phyloP scores from a whole-genome alignment of 2,329 filamentous ascomycete genomes.

The Ophiocordyceps sinensis region DNA sequence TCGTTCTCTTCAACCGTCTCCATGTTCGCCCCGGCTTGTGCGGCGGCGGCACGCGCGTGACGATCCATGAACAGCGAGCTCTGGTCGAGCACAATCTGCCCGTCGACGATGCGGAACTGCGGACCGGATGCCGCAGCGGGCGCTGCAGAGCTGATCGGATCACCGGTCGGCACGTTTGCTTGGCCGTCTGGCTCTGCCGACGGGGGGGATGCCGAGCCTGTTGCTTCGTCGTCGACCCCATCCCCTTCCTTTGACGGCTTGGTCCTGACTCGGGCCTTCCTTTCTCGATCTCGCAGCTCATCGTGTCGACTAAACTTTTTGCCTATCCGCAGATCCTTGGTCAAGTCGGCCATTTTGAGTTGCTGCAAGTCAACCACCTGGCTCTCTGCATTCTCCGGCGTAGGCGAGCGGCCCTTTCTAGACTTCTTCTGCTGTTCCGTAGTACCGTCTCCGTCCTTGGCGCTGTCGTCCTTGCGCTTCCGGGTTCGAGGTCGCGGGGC shows the following conservation, averaged over 20 bases:
- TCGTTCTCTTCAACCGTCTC: constrained; percentile 65
- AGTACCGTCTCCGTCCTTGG: constrained; percentile 8
- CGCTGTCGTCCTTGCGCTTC: constrained; percentile 13
- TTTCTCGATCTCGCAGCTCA: constrained; percentile 55
- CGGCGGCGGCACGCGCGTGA: constrained; percentile 45
- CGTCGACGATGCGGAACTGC: constrained; percentile 52
- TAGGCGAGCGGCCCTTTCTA: constrained; percentile 30
- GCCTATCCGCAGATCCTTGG: constrained; percentile 53
- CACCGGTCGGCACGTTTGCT: constrained; percentile 4
- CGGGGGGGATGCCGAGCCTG: constrained; percentile 5
- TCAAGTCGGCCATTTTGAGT: constrained; percentile 60
- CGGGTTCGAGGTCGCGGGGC: constrained; percentile 8
- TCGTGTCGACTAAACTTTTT: constrained; percentile 63
- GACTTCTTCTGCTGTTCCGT: constrained; percentile 9
- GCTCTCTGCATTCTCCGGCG: constrained; percentile 49
- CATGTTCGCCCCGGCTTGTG: constrained; percentile 31
- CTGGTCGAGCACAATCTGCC: constrained; percentile 58
- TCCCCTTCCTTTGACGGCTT: constrained; percentile 14
- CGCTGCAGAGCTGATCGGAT: constrained; percentile 3
- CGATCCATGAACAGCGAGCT: constrained; percentile 53
- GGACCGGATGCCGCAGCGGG: constrained; percentile 23
- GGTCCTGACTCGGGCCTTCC: constrained; percentile 21
- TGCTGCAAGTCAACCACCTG: constrained; percentile 49
- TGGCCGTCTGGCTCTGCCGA: constrained; percentile 1
- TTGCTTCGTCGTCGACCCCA: constrained; percentile 8